Evolutionary conservation across 2,329 filamentous ascomycete species (phyloP).

Genomic region (Helotiales sp.): DNA sequence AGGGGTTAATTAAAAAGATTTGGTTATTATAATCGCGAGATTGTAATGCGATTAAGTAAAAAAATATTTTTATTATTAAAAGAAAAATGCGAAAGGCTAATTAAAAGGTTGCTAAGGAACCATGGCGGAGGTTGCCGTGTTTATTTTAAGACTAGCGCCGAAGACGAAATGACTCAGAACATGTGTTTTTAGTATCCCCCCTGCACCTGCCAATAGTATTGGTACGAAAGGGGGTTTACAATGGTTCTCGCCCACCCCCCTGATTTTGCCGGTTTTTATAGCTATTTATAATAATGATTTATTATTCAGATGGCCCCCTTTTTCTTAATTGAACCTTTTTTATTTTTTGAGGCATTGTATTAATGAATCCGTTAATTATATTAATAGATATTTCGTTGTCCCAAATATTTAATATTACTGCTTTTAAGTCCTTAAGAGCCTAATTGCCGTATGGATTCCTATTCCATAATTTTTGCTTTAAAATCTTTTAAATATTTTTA

Average conservation of each 20-base stretch:
- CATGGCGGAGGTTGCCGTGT: too few relatives aligned
- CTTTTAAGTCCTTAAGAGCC: conserved; percentile 21
- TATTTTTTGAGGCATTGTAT: conserved; percentile 20
- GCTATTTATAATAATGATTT: background rate
- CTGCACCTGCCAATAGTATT: too few relatives aligned
- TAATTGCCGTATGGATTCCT: conserved; percentile 19
- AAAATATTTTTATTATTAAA: too few relatives aligned
- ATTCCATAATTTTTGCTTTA: conserved; percentile 24
- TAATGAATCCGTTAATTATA: conserved; percentile 26
- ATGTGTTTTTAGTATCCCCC: too few relatives aligned
- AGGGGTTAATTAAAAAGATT: too few relatives aligned
- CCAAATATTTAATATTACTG: conserved; percentile 26
- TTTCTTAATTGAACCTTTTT: conserved; percentile 22
- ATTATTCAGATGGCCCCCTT: background rate
- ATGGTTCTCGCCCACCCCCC: background rate
- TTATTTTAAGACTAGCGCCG: too few relatives aligned
- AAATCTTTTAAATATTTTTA: conserved; percentile 25
- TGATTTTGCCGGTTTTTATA: background rate
- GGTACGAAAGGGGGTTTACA: background rate
- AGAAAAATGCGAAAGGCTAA: too few relatives aligned
- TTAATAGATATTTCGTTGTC: conserved; percentile 27
- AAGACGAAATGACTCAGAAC: too few relatives aligned
- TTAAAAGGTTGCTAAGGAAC: too few relatives aligned
- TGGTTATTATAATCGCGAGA: too few relatives aligned
- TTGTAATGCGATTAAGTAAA: too few relatives aligned